phyloP scores from a whole-genome alignment of 805 yeast species.

The Yarrowia bubula region DNA sequence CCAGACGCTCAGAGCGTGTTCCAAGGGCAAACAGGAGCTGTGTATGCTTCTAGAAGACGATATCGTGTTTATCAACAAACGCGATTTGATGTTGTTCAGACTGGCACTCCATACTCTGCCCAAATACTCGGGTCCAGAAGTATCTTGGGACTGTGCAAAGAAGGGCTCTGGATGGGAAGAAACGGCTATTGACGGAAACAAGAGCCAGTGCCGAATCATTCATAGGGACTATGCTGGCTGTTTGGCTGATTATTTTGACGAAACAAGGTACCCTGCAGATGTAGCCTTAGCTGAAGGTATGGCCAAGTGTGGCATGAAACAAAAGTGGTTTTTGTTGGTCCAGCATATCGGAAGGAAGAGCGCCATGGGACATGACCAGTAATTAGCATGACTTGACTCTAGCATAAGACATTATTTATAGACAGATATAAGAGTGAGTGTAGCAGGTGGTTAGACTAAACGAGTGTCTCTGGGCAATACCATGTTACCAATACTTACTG shows the following conservation, averaged over 20 bases:
- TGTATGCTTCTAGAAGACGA: slow-evolving; percentile 32
- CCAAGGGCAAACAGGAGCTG: slow-evolving; percentile 29
- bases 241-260: slow-evolving; percentile 7
- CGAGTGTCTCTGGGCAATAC: too few relatives aligned
- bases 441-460: too few relatives aligned
- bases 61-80: slow-evolving; percentile 29
- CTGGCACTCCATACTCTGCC: neutral
- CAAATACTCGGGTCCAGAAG: slow-evolving; percentile 8
- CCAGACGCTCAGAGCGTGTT: slow-evolving; percentile 25
- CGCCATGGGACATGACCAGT: slow-evolving; percentile 1
- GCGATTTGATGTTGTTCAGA: neutral
- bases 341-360: slow-evolving; percentile 31
- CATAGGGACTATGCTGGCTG: slow-evolving; percentile 3
- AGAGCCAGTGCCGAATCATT: slow-evolving; percentile 19
- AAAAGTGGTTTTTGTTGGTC: slow-evolving; percentile 30
- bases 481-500: too few relatives aligned
- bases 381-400: neutral
- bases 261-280: neutral
- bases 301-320: slow-evolving; percentile 5
- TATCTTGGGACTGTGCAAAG: slow-evolving; percentile 24
- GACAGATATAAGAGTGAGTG: too few relatives aligned
- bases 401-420: too few relatives aligned
- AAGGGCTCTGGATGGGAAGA: slow-evolving; percentile 11
- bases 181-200: neutral
- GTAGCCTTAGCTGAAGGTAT: slow-evolving; percentile 8